Evolutionary conservation across 495 filamentous ascomycete species (phyloP).

Genomic region (Penicilliopsis zonata): DNA sequence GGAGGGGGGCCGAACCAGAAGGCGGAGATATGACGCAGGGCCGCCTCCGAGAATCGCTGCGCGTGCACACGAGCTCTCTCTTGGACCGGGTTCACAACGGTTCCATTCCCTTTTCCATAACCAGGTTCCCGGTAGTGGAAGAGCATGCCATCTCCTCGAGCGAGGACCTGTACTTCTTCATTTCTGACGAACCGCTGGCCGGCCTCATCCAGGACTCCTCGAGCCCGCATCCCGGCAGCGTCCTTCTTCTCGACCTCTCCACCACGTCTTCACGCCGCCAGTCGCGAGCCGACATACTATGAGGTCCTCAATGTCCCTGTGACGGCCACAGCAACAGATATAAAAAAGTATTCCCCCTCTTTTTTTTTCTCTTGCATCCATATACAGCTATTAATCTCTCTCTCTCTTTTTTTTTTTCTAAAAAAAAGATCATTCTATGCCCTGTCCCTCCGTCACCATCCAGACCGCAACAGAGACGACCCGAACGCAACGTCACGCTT

Average conservation of each 20-base stretch:
- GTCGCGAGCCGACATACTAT: constrained; percentile 52
- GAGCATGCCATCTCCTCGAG: constrained; percentile 4
- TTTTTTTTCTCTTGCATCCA: constrained; percentile 1
- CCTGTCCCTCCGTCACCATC: constrained; percentile 88
- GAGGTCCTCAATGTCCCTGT: constrained; percentile 63
- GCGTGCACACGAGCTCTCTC: constrained; percentile 2
- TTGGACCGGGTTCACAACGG: too few species aligned
- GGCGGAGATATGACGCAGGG: constrained; percentile 1
- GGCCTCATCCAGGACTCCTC: constrained; percentile 2
- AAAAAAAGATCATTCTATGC: constrained; percentile 61
- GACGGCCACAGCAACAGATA: constrained; percentile 57
- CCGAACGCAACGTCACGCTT: constrained; percentile 65
- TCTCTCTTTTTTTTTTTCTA: constrained; percentile 2
- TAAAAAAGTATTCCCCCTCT: constrained; percentile 60
- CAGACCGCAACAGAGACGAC: constrained; percentile 76
- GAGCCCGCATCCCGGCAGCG: background rate
- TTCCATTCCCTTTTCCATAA: constrained; percentile 1
- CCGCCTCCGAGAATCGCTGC: too few species aligned
- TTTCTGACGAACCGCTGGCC: constrained; percentile 1
- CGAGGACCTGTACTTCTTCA: constrained; percentile 3
- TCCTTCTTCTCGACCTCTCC: constrained; percentile 31
- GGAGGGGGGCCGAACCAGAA: too few species aligned
- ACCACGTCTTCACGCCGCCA: constrained; percentile 10
- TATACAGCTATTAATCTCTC: background rate
- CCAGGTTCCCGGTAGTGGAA: constrained; percentile 1